Evolutionary conservation across 129 eudicot species (phyloP).

Genomic region (Flaveria bidentis): DNA sequence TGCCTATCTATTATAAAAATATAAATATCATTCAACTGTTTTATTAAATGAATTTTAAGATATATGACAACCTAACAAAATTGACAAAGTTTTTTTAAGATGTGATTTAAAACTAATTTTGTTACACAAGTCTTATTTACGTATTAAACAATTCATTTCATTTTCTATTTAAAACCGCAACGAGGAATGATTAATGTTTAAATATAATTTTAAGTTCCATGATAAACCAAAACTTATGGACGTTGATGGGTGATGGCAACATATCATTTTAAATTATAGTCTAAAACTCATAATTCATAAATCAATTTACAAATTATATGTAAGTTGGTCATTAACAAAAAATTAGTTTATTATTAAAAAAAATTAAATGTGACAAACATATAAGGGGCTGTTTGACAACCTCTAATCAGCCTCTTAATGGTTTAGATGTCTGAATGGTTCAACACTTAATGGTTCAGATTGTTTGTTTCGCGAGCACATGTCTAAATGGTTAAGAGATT

Average conservation of each 20-base stretch:
- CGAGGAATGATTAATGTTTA: neutral
- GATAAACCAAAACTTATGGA: neutral
- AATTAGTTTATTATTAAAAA: neutral
- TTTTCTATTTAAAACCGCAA: neutral
- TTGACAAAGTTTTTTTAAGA: neutral
- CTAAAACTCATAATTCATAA: neutral
- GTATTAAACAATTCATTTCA: neutral
- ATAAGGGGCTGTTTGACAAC: too few species aligned
- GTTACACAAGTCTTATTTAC: neutral
- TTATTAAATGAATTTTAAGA: neutral
- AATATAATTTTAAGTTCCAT: neutral
- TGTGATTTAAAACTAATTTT: constrained; percentile 5
- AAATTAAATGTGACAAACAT: neutral
- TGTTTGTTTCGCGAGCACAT: too few species aligned
- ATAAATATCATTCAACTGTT: neutral
- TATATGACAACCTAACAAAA: neutral
- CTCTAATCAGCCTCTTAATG: too few species aligned
- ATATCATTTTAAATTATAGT: neutral
- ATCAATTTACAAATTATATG: too few species aligned
- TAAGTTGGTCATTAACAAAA: too few species aligned
- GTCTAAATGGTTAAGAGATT: too few species aligned
- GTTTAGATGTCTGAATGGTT: too few species aligned
- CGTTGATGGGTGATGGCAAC: constrained; percentile 7
- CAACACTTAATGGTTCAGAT: too few species aligned
- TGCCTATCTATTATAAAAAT: too few species aligned